Percentiles rank a stretch among this genome's conserved stretches.
phyloP scores from a whole-genome alignment of 1,139 yeast genomes.

The Blastobotrys elegans region DNA sequence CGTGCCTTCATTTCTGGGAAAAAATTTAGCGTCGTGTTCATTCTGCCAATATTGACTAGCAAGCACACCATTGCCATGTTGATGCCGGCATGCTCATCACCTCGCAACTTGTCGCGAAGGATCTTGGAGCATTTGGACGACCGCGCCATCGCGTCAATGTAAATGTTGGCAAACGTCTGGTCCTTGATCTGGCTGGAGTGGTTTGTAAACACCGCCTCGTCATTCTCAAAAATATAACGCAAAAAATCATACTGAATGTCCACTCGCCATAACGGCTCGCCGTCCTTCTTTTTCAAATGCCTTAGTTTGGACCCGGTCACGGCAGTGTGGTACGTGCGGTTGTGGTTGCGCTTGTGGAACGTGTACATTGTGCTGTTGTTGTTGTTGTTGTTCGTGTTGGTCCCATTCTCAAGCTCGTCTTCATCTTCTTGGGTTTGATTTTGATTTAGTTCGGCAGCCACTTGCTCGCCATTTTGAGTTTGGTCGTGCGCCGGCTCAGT shows the following conservation, averaged over 20 bases:
- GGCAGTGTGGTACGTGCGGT: constrained; percentile 28
- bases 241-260: constrained; percentile 87
- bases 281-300: constrained; percentile 83
- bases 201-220: constrained; percentile 64
- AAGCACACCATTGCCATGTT: constrained; percentile 80
- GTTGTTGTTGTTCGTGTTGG: background rate
- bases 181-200: constrained; percentile 35
- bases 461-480: background rate
- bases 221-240: constrained; percentile 57
- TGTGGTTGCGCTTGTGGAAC: constrained; percentile 15
- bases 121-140: constrained; percentile 81
- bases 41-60: constrained; percentile 84
- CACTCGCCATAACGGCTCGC: constrained; percentile 84
- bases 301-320: constrained; percentile 43
- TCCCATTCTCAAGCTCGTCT: background rate
- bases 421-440: background rate
- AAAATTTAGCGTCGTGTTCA: constrained; percentile 92
- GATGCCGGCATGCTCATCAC: constrained; percentile 54
- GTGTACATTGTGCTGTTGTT: background rate
- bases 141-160: constrained; percentile 75
- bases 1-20: constrained; percentile 97
- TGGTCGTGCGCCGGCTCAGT: background rate
- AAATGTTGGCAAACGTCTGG: constrained; percentile 77
- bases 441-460: too few relatives aligned
- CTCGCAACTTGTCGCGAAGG: constrained; percentile 70